phyloP scores from a whole-genome alignment of 1,284 basidiomycete genomes.

The Exobasidium cylindrosporum region DNA sequence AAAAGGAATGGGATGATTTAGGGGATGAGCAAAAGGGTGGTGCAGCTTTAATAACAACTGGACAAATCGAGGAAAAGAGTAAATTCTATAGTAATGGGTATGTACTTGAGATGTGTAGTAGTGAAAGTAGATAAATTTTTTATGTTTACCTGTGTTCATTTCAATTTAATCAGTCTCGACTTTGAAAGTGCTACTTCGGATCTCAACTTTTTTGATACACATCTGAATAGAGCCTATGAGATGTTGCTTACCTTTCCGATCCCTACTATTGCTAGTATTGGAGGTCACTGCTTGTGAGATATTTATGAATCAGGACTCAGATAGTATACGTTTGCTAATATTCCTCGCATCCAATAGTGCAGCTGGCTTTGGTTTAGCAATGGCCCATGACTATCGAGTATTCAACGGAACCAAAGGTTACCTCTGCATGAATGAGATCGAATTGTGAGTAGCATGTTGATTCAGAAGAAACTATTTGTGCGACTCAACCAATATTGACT shows the following conservation, averaged over 20 bases:
- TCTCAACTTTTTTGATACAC: slow-evolving; percentile 64
- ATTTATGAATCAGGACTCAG: neutral
- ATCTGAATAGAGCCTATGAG: slow-evolving; percentile 59
- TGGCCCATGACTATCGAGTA: slow-evolving; percentile 83
- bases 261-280: slow-evolving; percentile 76
- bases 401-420: slow-evolving; percentile 81
- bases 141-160: neutral
- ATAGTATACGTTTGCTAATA: neutral
- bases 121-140: neutral
- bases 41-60: slow-evolving; percentile 45
- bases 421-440: slow-evolving; percentile 82
- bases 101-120: neutral
- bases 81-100: slow-evolving; percentile 59
- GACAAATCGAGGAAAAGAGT: slow-evolving; percentile 20
- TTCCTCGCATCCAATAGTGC: slow-evolving; percentile 58
- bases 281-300: slow-evolving; percentile 75
- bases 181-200: slow-evolving; percentile 66
- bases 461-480: neutral
- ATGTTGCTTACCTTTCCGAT: slow-evolving; percentile 59
- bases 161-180: slow-evolving; percentile 60
- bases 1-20: slow-evolving; percentile 68
- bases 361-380: slow-evolving; percentile 73
- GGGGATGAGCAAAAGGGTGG: slow-evolving; percentile 27
- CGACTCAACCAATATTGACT: neutral
- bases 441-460: slow-evolving; percentile 20